Percentiles rank a stretch among this genome's conserved stretches.
Evolutionary conservation across 2,329 filamentous ascomycete genomes (phyloP).

Genomic region (Orbilia brochopaga): DNA sequence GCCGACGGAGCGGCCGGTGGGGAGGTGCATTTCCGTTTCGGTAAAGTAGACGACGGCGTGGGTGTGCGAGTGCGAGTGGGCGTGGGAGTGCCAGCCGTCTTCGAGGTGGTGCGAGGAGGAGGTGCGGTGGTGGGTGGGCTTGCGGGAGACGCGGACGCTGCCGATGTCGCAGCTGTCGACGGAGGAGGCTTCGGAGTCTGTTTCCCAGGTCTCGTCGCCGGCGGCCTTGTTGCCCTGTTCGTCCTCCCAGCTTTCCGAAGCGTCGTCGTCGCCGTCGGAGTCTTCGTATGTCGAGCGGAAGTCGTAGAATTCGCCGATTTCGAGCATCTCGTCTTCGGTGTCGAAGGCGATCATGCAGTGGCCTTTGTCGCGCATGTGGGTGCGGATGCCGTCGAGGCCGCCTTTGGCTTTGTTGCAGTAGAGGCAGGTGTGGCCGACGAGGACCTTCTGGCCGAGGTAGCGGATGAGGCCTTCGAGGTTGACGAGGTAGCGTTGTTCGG

Average conservation of each 20-base stretch:
- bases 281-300: constrained; percentile 96
- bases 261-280: constrained; percentile 64
- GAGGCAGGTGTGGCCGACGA: constrained; percentile 80
- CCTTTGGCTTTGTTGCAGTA: constrained; percentile 84
- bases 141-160: constrained; percentile 8
- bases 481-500: constrained; percentile 81
- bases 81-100: constrained; percentile 75
- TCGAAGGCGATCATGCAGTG: constrained; percentile 97
- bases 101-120: constrained; percentile 69
- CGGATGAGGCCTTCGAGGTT: constrained; percentile 80
- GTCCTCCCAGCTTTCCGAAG: constrained; percentile 64
- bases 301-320: constrained; percentile 96
- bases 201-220: constrained; percentile 84
- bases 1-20: constrained; percentile 84
- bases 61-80: constrained; percentile 74
- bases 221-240: constrained; percentile 61
- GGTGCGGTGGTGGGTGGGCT: background rate
- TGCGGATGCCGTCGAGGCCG: constrained; percentile 80
- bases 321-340: constrained; percentile 85
- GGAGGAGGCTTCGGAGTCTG: constrained; percentile 80
- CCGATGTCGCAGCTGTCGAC: constrained; percentile 38
- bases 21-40: constrained; percentile 91
- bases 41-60: constrained; percentile 77
- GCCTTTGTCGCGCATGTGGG: constrained; percentile 94
- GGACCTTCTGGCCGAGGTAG: constrained; percentile 79